Percentiles rank a stretch among this genome's conserved stretches.
These are phyloP conservation scores for Cryptococcus maquisensis DNA, from an alignment of 1,284 basidiomycete species.

Conservation along the genomic window DNA sequence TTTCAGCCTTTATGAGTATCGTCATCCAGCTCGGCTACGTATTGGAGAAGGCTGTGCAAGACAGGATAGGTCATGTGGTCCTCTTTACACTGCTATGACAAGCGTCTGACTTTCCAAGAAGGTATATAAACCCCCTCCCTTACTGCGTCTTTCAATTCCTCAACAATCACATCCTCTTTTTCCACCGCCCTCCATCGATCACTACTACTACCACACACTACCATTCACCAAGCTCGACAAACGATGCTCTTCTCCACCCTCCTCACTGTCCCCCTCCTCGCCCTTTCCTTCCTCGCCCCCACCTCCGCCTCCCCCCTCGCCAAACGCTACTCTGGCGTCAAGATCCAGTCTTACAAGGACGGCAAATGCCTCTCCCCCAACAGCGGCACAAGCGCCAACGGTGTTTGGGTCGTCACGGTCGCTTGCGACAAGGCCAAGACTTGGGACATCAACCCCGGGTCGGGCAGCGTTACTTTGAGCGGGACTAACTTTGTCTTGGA, in stretches of 20 bases:
- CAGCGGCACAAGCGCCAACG: conserved; percentile 3
- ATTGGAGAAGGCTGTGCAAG: too few relatives aligned
- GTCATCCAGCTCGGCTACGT: too few relatives aligned
- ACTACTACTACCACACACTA: not conserved
- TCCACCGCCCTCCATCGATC: not conserved
- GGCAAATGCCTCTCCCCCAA: conserved; percentile 11
- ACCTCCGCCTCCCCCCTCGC: conserved; percentile 6
- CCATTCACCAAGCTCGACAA: not conserved
- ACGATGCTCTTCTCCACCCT: conserved; percentile 6
- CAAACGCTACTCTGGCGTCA: conserved; percentile 12
- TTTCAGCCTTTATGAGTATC: too few relatives aligned
- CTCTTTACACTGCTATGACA: too few relatives aligned
- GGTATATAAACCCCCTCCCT: too few relatives aligned
- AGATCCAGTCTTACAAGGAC: conserved; percentile 14
- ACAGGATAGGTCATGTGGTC: too few relatives aligned
- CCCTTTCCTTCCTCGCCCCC: conserved; percentile 7
- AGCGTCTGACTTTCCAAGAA: too few relatives aligned
- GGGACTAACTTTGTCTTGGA: conserved; percentile 24
- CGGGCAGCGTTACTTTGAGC: conserved; percentile 14
- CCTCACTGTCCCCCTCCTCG: conserved; percentile 7
- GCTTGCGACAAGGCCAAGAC: conserved; percentile 6
- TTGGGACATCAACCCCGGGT: conserved; percentile 24
- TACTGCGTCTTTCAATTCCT: too few relatives aligned
- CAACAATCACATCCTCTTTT: too few relatives aligned
- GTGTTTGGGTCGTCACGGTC: conserved; percentile 8